phyloP scores from a whole-genome alignment of 768 basidiomycete species.

The Auriscalpium orientale region DNA sequence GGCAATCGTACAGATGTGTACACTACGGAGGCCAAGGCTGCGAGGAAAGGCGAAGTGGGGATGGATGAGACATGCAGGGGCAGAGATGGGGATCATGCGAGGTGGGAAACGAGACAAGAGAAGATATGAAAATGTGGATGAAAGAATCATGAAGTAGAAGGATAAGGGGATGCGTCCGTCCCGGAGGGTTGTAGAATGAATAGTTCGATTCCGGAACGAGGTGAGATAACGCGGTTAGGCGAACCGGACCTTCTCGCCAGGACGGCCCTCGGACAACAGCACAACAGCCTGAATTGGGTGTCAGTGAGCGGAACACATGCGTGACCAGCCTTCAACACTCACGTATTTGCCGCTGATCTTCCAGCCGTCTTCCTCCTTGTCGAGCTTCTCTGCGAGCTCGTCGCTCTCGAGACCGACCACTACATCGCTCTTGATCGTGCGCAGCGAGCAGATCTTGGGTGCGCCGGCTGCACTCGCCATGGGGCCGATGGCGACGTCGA shows the following conservation, averaged over 20 bases:
- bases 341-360: constrained; percentile 97
- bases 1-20: too few species aligned
- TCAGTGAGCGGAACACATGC: too few species aligned
- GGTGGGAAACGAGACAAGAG: too few species aligned
- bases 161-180: constrained; percentile 1
- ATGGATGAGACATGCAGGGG: too few species aligned
- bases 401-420: constrained; percentile 84
- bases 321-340: constrained; percentile 25
- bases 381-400: constrained; percentile 66
- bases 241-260: constrained; percentile 82
- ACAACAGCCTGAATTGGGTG: constrained; percentile 61
- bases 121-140: too few species aligned
- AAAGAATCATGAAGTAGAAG: constrained; percentile 3
- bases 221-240: constrained; percentile 27
- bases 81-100: too few species aligned
- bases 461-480: constrained; percentile 87
- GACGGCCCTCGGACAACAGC: constrained; percentile 79
- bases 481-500: constrained; percentile 85
- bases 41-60: too few species aligned
- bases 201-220: too few species aligned
- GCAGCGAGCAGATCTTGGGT: constrained; percentile 76
- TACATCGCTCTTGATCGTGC: constrained; percentile 94
- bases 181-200: not conserved
- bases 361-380: constrained; percentile 86
- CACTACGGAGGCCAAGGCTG: too few species aligned